phyloP scores from a whole-genome alignment of 768 basidiomycete species.

The Podaxis pistillaris region DNA sequence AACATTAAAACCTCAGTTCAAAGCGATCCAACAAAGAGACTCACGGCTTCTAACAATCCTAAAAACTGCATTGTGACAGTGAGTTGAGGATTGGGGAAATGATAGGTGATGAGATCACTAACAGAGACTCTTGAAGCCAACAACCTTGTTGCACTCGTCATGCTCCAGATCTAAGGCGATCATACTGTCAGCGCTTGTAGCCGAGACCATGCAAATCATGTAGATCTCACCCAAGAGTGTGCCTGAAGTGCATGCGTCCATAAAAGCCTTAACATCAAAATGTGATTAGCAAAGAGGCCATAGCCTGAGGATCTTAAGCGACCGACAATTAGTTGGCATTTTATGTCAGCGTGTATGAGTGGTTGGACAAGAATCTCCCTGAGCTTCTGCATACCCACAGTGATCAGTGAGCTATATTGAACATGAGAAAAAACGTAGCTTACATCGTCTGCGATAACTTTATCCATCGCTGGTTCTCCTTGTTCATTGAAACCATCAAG shows the following conservation, averaged over 20 bases:
- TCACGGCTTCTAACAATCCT: not conserved
- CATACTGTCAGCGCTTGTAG: not conserved
- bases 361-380: constrained; percentile 1
- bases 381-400: not conserved
- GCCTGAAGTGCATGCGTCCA: constrained; percentile 15
- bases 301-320: not conserved
- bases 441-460: not conserved
- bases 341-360: not conserved
- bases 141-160: constrained; percentile 15
- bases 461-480: not conserved
- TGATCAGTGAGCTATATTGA: too few relatives aligned
- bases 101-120: not conserved
- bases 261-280: not conserved
- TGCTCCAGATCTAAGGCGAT: constrained; percentile 15
- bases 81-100: not conserved
- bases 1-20: not conserved
- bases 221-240: constrained; percentile 16
- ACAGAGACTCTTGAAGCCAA: constrained; percentile 12
- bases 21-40: not conserved
- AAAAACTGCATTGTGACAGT: not conserved
- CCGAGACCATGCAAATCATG: not conserved
- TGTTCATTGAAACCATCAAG: constrained; percentile 8
- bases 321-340: constrained; percentile 1
- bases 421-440: not conserved
- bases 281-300: not conserved